Percentiles rank a stretch among this genome's conserved stretches.
Conservation (phyloP, 352 stramenopile genomes). For the Globisporangium camurandrum region DNA sequence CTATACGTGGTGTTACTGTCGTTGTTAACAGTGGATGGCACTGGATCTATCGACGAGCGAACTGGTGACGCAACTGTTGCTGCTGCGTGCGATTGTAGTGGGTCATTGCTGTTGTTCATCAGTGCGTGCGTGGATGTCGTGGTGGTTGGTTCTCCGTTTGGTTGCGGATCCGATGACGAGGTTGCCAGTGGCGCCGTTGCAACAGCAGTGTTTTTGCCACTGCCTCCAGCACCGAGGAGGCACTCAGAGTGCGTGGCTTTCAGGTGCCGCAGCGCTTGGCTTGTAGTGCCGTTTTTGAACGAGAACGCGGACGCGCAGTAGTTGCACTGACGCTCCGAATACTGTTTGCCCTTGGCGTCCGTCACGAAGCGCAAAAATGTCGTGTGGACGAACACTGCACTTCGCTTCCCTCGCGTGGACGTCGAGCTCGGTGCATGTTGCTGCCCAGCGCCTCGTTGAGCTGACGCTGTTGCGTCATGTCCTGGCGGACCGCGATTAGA, state of each 20-base stretch:
- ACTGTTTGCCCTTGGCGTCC: constrained; percentile 23
- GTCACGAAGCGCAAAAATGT: constrained; percentile 14
- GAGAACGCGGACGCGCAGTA: constrained; percentile 44
- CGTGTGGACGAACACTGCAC: constrained; percentile 32
- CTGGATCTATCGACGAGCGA: too few species aligned
- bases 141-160: too few species aligned
- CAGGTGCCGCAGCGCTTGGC: constrained; percentile 39
- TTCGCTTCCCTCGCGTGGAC: constrained; percentile 23
- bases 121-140: too few species aligned
- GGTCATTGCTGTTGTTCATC: too few species aligned
- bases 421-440: too few species aligned
- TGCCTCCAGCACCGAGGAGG: neutral
- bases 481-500: too few species aligned
- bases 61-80: too few species aligned
- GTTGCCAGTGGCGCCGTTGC: too few species aligned
- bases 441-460: too few species aligned
- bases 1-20: too few species aligned
- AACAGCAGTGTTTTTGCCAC: neutral
- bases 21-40: too few species aligned
- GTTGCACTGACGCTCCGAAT: constrained; percentile 30
- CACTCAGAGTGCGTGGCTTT: constrained; percentile 27
- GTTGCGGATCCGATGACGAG: neutral
- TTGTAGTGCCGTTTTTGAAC: constrained; percentile 46
- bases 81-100: neutral
- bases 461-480: too few species aligned